Evolutionary conservation across 495 filamentous ascomycete genomes (phyloP).

Genomic region (Penicillium subrubescens): DNA sequence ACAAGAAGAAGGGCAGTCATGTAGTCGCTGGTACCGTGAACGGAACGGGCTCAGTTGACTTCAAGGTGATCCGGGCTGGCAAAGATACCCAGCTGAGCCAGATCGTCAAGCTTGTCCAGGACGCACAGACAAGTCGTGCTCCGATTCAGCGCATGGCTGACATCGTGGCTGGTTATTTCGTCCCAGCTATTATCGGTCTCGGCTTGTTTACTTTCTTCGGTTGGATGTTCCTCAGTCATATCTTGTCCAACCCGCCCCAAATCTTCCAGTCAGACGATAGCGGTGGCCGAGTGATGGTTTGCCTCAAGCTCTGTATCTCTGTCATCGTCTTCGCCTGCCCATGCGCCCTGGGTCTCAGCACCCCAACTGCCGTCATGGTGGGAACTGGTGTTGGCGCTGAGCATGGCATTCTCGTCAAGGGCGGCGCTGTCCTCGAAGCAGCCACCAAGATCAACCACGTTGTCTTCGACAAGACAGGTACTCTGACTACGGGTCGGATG

Average conservation of each 20-base stretch:
- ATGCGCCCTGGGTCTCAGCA: conserved; percentile 90
- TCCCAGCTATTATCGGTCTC: conserved; percentile 83
- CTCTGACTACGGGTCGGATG: conserved; percentile 93
- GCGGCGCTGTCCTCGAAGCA: conserved; percentile 88
- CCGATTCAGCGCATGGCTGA: conserved; percentile 96
- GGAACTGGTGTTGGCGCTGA: conserved; percentile 97
- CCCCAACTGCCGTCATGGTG: conserved; percentile 98
- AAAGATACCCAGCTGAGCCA: conserved; percentile 96
- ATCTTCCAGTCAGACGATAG: conserved; percentile 80
- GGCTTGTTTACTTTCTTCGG: conserved; percentile 82
- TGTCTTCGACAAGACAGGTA: conserved; percentile 99
- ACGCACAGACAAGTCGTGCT: conserved; percentile 91
- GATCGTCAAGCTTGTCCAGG: conserved; percentile 95
- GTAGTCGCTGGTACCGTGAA: conserved; percentile 98
- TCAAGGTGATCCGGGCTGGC: conserved; percentile 89
- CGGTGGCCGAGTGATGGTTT: conserved; percentile 93
- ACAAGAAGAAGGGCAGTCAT: conserved; percentile 76
- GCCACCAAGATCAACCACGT: conserved; percentile 90
- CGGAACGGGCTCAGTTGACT: conserved; percentile 85
- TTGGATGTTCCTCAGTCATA: conserved; percentile 95
- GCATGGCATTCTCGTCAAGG: conserved; percentile 95
- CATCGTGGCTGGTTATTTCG: conserved; percentile 89
- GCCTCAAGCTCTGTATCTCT: conserved; percentile 95
- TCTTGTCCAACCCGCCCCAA: conserved; percentile 78
- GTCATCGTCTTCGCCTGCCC: conserved; percentile 99